A percentile compares a stretch with the other conserved stretches of the same genome.
Conservation (phyloP, 805 yeast genomes). For the Candida krabiensis region DNA sequence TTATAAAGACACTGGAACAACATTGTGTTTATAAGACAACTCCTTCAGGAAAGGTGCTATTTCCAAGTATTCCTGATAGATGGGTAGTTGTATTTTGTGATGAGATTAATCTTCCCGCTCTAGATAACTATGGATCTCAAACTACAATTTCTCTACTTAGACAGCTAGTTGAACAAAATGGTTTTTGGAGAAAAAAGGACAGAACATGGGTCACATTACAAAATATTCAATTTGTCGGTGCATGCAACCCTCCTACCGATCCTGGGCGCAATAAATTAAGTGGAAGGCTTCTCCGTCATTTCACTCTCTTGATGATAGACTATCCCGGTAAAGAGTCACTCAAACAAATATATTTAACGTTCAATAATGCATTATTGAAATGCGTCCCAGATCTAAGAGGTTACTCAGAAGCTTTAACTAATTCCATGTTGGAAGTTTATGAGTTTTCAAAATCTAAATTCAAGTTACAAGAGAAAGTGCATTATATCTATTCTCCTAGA, state of each 20-base stretch:
- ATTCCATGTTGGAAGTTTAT: slow-evolving; percentile 69
- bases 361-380: slow-evolving; percentile 56
- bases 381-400: slow-evolving; percentile 61
- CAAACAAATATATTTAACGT: slow-evolving; percentile 62
- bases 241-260: slow-evolving; percentile 88
- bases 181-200: slow-evolving; percentile 70
- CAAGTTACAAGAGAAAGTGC: slow-evolving; percentile 41
- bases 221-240: slow-evolving; percentile 84
- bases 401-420: slow-evolving; percentile 49
- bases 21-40: slow-evolving; percentile 61
- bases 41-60: slow-evolving; percentile 49
- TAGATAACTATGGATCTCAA: slow-evolving; percentile 74
- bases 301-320: slow-evolving; percentile 67
- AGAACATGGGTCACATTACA: slow-evolving; percentile 65
- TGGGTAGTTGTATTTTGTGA: slow-evolving; percentile 87
- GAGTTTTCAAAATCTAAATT: slow-evolving; percentile 41
- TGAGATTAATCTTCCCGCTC: slow-evolving; percentile 80
- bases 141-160: slow-evolving; percentile 68
- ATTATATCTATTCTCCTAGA: slow-evolving; percentile 83
- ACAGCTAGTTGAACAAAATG: slow-evolving; percentile 67
- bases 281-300: slow-evolving; percentile 64
- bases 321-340: slow-evolving; percentile 71
- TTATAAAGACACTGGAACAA: slow-evolving; percentile 69
- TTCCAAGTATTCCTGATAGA: slow-evolving; percentile 62
- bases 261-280: slow-evolving; percentile 65